These are phyloP conservation scores for Neurospora sp. DNA, from an alignment of 2,329 filamentous ascomycete species.

Conservation along the genomic window DNA sequence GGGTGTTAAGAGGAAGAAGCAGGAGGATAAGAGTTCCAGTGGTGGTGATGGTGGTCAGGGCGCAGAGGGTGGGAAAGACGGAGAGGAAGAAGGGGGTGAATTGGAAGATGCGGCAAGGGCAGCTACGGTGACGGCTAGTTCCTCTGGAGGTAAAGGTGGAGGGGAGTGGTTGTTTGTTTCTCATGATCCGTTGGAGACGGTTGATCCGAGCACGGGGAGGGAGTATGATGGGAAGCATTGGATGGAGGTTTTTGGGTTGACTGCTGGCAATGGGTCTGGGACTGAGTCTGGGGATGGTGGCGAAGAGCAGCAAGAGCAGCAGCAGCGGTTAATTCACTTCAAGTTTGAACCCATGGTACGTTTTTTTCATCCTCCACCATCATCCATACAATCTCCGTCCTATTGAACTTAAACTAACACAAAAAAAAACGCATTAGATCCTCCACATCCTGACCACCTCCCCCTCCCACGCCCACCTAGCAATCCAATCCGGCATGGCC, in stretches of 20 bases:
- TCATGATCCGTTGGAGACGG: slow-evolving; percentile 49
- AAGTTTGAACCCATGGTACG: slow-evolving; percentile 93
- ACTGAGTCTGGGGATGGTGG: slow-evolving; percentile 5
- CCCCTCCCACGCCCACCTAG: slow-evolving; percentile 59
- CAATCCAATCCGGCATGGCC: slow-evolving; percentile 65
- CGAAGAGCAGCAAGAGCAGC: slow-evolving; percentile 18
- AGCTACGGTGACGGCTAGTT: slow-evolving; percentile 19
- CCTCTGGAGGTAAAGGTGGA: slow-evolving; percentile 69
- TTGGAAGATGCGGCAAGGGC: slow-evolving; percentile 9
- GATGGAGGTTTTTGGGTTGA: slow-evolving; percentile 10
- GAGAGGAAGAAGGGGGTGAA: slow-evolving; percentile 1
- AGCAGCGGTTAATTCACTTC: slow-evolving; percentile 57
- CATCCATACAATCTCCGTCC: neutral
- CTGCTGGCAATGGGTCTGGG: neutral
- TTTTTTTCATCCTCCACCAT: slow-evolving; percentile 1
- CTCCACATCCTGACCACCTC: slow-evolving; percentile 78
- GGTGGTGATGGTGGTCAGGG: neutral
- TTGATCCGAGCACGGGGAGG: neutral
- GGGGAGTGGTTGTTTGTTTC: slow-evolving; percentile 87
- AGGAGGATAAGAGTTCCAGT: too few species aligned
- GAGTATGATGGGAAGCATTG: slow-evolving; percentile 20
- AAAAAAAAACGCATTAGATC: slow-evolving; percentile 39
- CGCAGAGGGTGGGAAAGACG: slow-evolving; percentile 4
- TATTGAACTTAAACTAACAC: neutral
- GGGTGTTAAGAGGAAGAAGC: slow-evolving; percentile 42